A percentile compares a stretch with the other conserved stretches of the same genome.
phyloP scores from a whole-genome alignment of 441 rosid genomes.

The Arabidopsis hybrid region DNA sequence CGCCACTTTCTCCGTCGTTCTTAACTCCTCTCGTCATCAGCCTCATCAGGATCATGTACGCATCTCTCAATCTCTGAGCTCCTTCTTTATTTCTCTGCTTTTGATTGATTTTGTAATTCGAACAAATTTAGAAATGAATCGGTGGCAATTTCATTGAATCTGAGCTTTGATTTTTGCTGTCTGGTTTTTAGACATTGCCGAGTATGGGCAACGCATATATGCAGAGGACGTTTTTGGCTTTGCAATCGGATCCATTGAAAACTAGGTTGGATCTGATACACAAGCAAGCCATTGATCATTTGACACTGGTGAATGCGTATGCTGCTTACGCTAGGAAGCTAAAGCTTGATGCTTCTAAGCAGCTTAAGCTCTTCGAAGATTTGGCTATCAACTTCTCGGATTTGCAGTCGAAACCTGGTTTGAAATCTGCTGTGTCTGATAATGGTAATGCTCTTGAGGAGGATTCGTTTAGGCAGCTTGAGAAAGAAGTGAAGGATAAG shows the following conservation, averaged over 20 bases:
- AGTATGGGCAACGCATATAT: slow-evolving; percentile 66
- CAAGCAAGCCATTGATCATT: slow-evolving; percentile 91
- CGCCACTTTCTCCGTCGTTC: slow-evolving; percentile 76
- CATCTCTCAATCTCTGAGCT: slow-evolving; percentile 33
- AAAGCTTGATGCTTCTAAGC: slow-evolving; percentile 83
- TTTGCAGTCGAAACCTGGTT: slow-evolving; percentile 58
- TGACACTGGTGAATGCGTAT: slow-evolving; percentile 77
- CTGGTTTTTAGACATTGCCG: slow-evolving; percentile 55
- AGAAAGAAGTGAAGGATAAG: slow-evolving; percentile 91
- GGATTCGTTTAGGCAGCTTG: slow-evolving; percentile 74
- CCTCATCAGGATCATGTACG: slow-evolving; percentile 57
- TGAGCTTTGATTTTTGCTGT: slow-evolving; percentile 13
- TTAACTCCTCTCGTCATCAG: slow-evolving; percentile 58
- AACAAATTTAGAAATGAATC: slow-evolving; percentile 33
- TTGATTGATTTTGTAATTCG: not conserved
- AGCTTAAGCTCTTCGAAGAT: slow-evolving; percentile 75
- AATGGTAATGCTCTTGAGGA: slow-evolving; percentile 63
- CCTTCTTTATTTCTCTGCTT: not conserved
- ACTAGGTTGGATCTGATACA: slow-evolving; percentile 81
- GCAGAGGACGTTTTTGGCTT: slow-evolving; percentile 69
- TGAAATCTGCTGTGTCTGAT: slow-evolving; percentile 58
- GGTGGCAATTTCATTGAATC: slow-evolving; percentile 6
- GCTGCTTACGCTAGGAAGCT: slow-evolving; percentile 92
- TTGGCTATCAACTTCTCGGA: slow-evolving; percentile 72
- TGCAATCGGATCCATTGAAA: slow-evolving; percentile 82